These are phyloP conservation scores for Chaetomium cochliodes DNA, from an alignment of 495 filamentous ascomycete genomes.

Conservation along the genomic window DNA sequence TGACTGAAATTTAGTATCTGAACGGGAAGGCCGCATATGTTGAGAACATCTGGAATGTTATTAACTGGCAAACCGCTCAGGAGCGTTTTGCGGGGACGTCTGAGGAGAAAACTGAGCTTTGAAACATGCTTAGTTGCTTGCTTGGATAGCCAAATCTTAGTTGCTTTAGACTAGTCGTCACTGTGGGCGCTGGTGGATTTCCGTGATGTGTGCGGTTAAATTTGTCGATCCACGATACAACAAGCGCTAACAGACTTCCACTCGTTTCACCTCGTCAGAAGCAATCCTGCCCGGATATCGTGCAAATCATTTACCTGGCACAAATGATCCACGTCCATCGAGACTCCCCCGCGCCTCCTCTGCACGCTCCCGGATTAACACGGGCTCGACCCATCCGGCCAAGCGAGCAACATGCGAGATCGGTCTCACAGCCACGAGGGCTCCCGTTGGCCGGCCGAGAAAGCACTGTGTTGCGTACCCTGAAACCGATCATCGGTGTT, in stretches of 20 bases:
- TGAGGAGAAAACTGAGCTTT: constrained; percentile 38
- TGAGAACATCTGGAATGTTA: constrained; percentile 90
- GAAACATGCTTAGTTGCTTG: background rate
- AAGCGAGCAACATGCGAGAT: constrained; percentile 11
- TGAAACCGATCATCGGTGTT: background rate
- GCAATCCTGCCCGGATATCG: background rate
- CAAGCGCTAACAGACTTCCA: background rate
- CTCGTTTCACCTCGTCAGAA: background rate
- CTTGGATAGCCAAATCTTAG: background rate
- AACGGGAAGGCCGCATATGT: constrained; percentile 99
- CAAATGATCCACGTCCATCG: background rate
- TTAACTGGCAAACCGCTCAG: constrained; percentile 97
- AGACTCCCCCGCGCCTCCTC: background rate
- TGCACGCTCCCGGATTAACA: background rate
- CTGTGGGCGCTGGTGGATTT: too few species aligned
- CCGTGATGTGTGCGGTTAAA: background rate
- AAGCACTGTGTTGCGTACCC: background rate
- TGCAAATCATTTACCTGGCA: background rate
- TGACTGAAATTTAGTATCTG: constrained; percentile 59
- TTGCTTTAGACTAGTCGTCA: too few species aligned
- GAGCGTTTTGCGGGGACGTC: constrained; percentile 61
- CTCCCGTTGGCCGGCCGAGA: background rate
- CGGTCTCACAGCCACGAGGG: constrained; percentile 8
- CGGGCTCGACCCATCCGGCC: background rate
- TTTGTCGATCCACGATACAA: background rate